phyloP scores from a whole-genome alignment of 2,329 filamentous ascomycete species.

The Fusarium buxicola region DNA sequence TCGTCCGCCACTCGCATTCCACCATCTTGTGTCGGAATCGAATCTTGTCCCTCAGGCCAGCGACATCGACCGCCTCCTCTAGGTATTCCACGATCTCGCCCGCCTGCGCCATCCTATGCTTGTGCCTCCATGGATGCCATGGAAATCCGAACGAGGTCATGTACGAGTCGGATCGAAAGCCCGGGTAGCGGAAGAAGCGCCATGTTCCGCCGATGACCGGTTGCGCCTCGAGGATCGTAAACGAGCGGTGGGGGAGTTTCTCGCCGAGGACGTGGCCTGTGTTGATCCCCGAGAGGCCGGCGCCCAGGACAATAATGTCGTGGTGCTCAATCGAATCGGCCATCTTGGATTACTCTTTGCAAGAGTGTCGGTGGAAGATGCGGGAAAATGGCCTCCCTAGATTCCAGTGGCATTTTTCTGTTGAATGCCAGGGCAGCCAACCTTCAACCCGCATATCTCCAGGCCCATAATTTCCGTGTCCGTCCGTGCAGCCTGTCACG shows the following conservation, averaged over 20 bases:
- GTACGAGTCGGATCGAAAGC: constrained; percentile 75
- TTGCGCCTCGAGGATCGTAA: constrained; percentile 76
- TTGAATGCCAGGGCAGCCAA: background rate
- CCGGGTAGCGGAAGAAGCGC: constrained; percentile 82
- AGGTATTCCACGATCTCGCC: constrained; percentile 66
- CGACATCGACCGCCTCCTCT: constrained; percentile 60
- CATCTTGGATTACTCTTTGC: constrained; percentile 26
- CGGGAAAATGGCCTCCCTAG: background rate
- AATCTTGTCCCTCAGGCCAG: constrained; percentile 67
- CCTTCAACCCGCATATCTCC: background rate
- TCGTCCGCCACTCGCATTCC: constrained; percentile 64
- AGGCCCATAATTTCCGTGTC: constrained; percentile 1
- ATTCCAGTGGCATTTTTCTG: background rate
- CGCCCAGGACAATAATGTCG: constrained; percentile 75
- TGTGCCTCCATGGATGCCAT: constrained; percentile 77
- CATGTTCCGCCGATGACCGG: constrained; percentile 79
- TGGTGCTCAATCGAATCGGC: constrained; percentile 38
- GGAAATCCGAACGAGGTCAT: constrained; percentile 73
- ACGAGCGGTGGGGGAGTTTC: constrained; percentile 66
- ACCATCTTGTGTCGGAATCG: constrained; percentile 62
- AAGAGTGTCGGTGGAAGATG: background rate
- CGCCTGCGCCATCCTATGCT: constrained; percentile 63
- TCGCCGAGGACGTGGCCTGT: constrained; percentile 74
- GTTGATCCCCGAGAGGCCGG: constrained; percentile 80
- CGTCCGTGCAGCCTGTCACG: no score